Evolutionary conservation across 768 basidiomycete genomes (phyloP).

Genomic region (Trichaptum fuscoviolaceum): DNA sequence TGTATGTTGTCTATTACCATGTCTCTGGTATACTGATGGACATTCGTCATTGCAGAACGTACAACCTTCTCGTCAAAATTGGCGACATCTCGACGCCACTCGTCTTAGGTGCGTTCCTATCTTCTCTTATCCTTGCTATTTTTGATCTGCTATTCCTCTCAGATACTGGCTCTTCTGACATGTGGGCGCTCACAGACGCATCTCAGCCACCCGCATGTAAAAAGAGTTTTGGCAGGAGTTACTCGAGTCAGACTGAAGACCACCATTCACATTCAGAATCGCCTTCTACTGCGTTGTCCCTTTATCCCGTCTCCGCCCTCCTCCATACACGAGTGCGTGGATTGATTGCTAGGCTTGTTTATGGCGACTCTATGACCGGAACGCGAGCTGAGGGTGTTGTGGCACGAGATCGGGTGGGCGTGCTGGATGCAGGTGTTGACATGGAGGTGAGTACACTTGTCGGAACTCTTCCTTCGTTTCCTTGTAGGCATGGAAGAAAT

Average conservation of each 20-base stretch:
- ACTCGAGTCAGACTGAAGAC: neutral
- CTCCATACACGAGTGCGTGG: neutral
- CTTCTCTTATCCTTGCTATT: neutral
- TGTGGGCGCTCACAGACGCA: neutral
- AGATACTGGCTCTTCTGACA: neutral
- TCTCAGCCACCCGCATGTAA: neutral
- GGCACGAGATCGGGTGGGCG: constrained; percentile 49
- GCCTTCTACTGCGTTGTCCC: neutral
- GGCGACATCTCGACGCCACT: neutral
- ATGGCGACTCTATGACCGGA: constrained; percentile 69
- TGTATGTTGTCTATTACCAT: neutral
- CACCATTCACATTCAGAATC: too few species aligned
- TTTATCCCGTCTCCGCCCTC: neutral
- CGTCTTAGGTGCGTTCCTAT: neutral
- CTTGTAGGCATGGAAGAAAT: too few species aligned
- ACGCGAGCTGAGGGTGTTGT: constrained; percentile 63
- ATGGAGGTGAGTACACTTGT: constrained; percentile 33
- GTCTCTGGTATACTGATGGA: neutral
- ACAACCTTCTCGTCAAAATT: neutral
- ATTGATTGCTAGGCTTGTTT: constrained; percentile 33
- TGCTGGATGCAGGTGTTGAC: constrained; percentile 24
- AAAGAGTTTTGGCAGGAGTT: neutral
- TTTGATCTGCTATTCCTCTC: neutral
- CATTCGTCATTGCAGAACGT: neutral
- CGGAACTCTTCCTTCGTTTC: constrained; percentile 30